Base-by-base conservation (phyloP, 2,329 filamentous ascomycete genomes). In the Hymenoscyphus albidus region DNA sequence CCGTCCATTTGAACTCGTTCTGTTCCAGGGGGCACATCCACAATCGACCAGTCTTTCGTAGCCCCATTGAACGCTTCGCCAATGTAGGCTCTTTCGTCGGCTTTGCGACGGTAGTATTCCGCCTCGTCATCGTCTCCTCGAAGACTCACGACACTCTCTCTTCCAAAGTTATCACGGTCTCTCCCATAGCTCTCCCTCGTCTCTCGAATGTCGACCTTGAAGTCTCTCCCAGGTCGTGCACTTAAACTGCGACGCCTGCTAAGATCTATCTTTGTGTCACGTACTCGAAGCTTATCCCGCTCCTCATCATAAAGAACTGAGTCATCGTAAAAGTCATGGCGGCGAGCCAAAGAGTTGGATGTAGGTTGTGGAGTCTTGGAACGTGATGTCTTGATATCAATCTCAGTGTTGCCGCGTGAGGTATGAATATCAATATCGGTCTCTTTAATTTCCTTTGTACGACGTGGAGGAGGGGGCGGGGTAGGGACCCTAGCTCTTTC, bases 21-120 rank as follows among this genome's bases (percentile, higher is more conserved):
- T 0, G 91, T 94, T 65, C 92, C 92, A 0, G 92, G 90, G 1
- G 91, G 92, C 48, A 96, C 88, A 76, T 96, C 92, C 44, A 96
- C 84, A 67, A 96, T 90, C 62, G 86, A 83, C 91, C 92, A 96
- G 72, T 87, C 89, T 68, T 85, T 87, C 42, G 89, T 92, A 18
- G 86, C 87, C 61, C 91, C 90, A 71, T 90, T 85, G 75, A 83
- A 87, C 27, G 89, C 90, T 76, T 94, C 91, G 61, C 89, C 90
- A 72, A 88, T 84, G 67, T 85, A 85, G 22, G 85, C 87, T 38
- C 90, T 85, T 14, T 90, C 88, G 54, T 86, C 81, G 40, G 84
- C 85, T 74, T 91, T 90, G 54, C 89, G 85, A 57, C 87, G 83
- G 76, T 88, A 88, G 70, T 83, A 85, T 13, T 85, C 84, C 9